phyloP scores from a whole-genome alignment of 305 asterid species.

The Solanum hybrid region DNA sequence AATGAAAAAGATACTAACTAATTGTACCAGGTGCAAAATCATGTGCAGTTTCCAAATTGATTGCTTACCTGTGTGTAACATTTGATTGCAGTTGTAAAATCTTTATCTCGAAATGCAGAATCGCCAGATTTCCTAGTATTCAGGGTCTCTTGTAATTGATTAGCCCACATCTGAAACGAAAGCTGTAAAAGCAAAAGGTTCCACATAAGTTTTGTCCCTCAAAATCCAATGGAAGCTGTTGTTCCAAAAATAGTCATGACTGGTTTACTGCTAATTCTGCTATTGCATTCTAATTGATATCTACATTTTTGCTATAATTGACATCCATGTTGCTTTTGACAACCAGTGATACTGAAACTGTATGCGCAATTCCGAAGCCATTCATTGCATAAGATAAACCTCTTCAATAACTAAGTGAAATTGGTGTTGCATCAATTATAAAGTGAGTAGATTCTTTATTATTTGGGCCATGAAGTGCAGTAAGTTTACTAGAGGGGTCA shows the following conservation, averaged over 20 bases:
- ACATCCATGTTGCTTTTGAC: not conserved
- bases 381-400: not conserved
- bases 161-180: slow-evolving; percentile 44
- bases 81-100: slow-evolving; percentile 28
- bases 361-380: not conserved
- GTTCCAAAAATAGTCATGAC: not conserved
- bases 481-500: not conserved
- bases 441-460: not conserved
- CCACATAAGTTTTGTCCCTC: not conserved
- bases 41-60: not conserved
- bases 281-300: not conserved
- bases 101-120: slow-evolving; percentile 31
- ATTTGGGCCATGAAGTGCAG: not conserved
- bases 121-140: slow-evolving; percentile 39
- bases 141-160: slow-evolving; percentile 35
- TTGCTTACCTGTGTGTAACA: slow-evolving; percentile 31
- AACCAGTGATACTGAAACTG: not conserved
- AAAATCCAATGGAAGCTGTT: not conserved
- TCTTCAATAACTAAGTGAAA: not conserved
- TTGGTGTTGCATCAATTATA: not conserved
- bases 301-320: not conserved
- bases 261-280: not conserved
- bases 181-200: slow-evolving; percentile 26
- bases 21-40: not conserved
- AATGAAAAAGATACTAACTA: not conserved